Evolutionary conservation across 371 early-diverging fungal species (phyloP), one percentile per base, ranked within the genome.

Genomic region (Syncephalastrum racemosum): DNA sequence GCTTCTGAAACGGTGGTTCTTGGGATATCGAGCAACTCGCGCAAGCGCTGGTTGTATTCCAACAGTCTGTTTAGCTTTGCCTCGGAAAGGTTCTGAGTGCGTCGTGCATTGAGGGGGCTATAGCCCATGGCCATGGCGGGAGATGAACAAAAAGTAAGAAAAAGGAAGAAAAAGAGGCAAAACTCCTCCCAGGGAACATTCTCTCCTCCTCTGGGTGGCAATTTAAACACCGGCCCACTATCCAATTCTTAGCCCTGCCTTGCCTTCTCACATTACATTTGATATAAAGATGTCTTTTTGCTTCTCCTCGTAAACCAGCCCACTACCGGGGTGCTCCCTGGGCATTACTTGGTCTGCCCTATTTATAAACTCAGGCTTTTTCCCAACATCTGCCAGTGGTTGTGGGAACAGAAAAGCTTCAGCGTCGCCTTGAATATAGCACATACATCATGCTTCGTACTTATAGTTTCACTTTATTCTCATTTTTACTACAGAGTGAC

Each of bases 1-100:
- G 94, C 93, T 67, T 91, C 90, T 31, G 90, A 89, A 13, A 93
- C 90, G 15, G 89, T 78, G 31, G 92, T 82, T 43, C 94, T 80
- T 22, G 86, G 83, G 53, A 90, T 74, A 62, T 94, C 91, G 43
- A 94, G 80, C 64, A 88, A 88, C 54, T 92, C 91, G 53, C 79
- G 80, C 55, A 94, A 67, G n/a, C 90, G 85, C 54, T 76, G 75
- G 68, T 90, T 94, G 61, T 85, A 77, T 64, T 94, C 93, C 58
- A 85, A 55, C 46, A 94, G 77, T 60, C 90, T 80, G 58, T 83
- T 79, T 50, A 93, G 78, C 53, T 92, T 93, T 61, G 80, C 59
- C 57, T 91, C 91, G 23, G 86, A 81, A 42, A 88, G 75, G 42
- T 74, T 68, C 51, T 77, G 74, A 10, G 63, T 50, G 12, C 54